A percentile compares a stretch with the other conserved stretches of the same genome.
Conservation (phyloP, 139 green algal genomes). For the Chlamydomonas eustigma region DNA sequence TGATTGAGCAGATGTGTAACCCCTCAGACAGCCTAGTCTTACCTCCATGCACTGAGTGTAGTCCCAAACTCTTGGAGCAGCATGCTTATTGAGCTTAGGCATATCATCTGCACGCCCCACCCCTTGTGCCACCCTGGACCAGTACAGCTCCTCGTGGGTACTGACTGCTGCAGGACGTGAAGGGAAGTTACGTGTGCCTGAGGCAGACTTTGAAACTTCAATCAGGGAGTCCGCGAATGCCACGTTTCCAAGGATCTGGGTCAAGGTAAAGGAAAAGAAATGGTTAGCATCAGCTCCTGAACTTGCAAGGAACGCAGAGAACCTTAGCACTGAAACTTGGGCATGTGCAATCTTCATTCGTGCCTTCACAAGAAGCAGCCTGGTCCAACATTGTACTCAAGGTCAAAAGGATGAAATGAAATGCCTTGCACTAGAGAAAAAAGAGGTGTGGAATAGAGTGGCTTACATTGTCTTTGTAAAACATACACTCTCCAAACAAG, state of each 20-base stretch:
- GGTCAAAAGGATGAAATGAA: too few species aligned
- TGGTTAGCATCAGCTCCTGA: too few species aligned
- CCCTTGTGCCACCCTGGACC: slow-evolving; percentile 21
- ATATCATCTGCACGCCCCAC: background rate
- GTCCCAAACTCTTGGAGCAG: slow-evolving; percentile 29
- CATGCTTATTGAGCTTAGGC: background rate
- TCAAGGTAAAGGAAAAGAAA: background rate
- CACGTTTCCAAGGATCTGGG: slow-evolving; percentile 37
- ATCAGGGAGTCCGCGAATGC: slow-evolving; percentile 34
- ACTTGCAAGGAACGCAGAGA: too few species aligned
- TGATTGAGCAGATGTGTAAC: background rate
- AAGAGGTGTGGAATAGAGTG: background rate
- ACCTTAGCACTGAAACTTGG: too few species aligned
- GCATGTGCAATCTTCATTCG: too few species aligned
- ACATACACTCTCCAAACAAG: slow-evolving; percentile 51
- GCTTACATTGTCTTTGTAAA: slow-evolving; percentile 33
- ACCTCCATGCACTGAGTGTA: slow-evolving; percentile 55
- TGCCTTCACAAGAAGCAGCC: too few species aligned
- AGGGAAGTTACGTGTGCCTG: slow-evolving; percentile 1
- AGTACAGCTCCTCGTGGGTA: slow-evolving; percentile 27
- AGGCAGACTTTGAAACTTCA: background rate
- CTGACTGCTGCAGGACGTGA: background rate
- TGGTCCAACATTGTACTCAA: too few species aligned
- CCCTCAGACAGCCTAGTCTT: background rate
- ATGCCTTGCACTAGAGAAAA: too few species aligned